phyloP scores from a whole-genome alignment of 2,329 filamentous ascomycete genomes.

The Simplicillium aogashimaense region DNA sequence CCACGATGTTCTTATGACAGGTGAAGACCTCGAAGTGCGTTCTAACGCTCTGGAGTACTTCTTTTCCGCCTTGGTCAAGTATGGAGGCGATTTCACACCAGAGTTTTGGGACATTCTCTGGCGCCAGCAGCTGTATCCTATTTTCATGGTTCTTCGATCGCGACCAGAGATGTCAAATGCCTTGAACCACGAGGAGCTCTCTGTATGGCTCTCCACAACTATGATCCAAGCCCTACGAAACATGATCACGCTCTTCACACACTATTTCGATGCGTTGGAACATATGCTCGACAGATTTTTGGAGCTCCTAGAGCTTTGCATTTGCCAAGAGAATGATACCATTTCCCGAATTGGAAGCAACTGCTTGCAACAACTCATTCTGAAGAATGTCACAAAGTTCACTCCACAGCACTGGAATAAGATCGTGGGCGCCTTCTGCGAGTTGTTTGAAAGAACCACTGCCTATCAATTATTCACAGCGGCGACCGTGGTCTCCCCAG shows the following conservation, averaged over 20 bases:
- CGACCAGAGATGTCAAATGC: conserved; percentile 95
- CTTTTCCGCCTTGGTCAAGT: conserved; percentile 83
- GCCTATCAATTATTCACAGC: conserved; percentile 93
- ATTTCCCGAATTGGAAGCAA: conserved; percentile 97
- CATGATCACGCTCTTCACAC: conserved; percentile 97
- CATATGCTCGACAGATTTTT: conserved; percentile 98
- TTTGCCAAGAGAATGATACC: conserved; percentile 98
- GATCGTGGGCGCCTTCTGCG: conserved; percentile 91
- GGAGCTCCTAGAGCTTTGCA: conserved; percentile 87
- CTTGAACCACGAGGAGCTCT: conserved; percentile 90
- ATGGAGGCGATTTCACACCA: conserved; percentile 81
- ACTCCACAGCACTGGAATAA: conserved; percentile 80
- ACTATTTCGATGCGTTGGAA: conserved; percentile 92
- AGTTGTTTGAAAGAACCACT: conserved; percentile 89
- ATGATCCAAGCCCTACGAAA: conserved; percentile 98
- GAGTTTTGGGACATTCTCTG: conserved; percentile 99
- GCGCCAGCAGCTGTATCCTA: conserved; percentile 93
- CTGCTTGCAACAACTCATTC: conserved; percentile 88
- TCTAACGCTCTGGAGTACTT: conserved; percentile 89
- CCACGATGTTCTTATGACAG: conserved; percentile 98
- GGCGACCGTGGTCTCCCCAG: conserved; percentile 44
- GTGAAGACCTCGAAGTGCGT: conserved; percentile 92
- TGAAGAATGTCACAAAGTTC: conserved; percentile 95
- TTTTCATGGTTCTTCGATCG: conserved; percentile 95
- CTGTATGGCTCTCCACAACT: conserved; percentile 96